phyloP scores from a whole-genome alignment of 495 filamentous ascomycete species.

The Chlorociboria aeruginascens region DNA sequence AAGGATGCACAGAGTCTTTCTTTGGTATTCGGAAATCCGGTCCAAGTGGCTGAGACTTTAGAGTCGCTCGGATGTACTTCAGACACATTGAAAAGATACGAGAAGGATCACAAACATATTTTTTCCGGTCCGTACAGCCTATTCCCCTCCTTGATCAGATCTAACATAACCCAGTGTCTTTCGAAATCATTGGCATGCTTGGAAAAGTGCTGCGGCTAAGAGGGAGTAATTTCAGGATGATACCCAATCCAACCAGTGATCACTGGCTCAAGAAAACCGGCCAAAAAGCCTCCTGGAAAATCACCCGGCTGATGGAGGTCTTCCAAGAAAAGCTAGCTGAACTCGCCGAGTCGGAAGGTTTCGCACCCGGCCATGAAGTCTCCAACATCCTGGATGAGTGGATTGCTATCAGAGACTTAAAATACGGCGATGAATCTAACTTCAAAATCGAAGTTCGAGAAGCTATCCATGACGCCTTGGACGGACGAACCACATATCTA shows the following conservation, averaged over 20 bases:
- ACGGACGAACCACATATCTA: conserved; percentile 22
- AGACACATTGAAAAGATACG: conserved; percentile 28
- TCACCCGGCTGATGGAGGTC: conserved; percentile 17
- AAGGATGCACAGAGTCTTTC: conserved; percentile 24
- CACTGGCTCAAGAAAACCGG: conserved; percentile 31
- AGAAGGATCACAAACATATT: conserved; percentile 27
- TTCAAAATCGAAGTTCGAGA: conserved; percentile 22
- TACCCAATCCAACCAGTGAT: conserved; percentile 37
- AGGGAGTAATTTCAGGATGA: conserved; percentile 29
- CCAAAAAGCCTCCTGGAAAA: conserved; percentile 16
- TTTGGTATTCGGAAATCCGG: conserved; percentile 25
- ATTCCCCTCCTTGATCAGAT: conserved; percentile 4
- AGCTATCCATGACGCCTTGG: conserved; percentile 25
- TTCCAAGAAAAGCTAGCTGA: conserved; percentile 14
- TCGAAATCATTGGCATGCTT: conserved; percentile 41
- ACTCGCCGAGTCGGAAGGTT: conserved; percentile 2
- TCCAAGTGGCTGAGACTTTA: conserved; percentile 33
- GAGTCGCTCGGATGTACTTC: conserved; percentile 32
- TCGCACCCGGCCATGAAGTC: background rate
- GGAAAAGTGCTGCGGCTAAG: conserved; percentile 30
- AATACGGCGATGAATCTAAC: conserved; percentile 9
- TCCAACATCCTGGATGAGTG: conserved; percentile 5
- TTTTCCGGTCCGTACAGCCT: conserved; percentile 28
- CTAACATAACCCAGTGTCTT: conserved; percentile 25
- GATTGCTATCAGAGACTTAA: conserved; percentile 3